Evolutionary conservation across 2,329 filamentous ascomycete genomes (phyloP).

Genomic region (Exserohilum rostratum): DNA sequence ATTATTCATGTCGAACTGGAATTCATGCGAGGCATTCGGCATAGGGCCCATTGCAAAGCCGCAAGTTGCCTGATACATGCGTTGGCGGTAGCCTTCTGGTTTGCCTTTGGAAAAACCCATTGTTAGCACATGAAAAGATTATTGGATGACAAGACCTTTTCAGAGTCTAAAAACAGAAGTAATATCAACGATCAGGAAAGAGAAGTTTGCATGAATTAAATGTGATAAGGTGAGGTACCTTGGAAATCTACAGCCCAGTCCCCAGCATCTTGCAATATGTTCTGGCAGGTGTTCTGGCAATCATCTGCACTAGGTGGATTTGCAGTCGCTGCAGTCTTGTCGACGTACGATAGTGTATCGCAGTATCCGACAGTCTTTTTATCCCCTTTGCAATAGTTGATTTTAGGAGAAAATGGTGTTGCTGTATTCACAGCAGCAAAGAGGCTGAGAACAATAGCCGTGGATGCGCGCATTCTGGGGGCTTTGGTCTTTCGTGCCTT

Average conservation of each 20-base stretch:
- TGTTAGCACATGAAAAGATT: no score
- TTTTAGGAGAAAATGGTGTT: background rate
- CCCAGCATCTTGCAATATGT: conserved; percentile 24
- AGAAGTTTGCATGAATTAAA: no score
- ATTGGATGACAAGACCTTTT: no score
- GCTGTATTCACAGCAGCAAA: no score
- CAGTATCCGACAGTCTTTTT: conserved; percentile 21
- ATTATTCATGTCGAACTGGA: conserved; percentile 26
- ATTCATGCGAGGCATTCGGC: conserved; percentile 18
- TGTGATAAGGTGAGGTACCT: conserved; percentile 6
- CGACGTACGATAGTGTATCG: conserved; percentile 22
- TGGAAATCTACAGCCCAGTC: conserved; percentile 28
- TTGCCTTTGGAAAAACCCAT: background rate
- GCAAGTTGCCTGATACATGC: conserved; percentile 17
- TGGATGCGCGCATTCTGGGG: no score
- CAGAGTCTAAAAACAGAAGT: background rate
- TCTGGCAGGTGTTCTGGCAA: conserved; percentile 23
- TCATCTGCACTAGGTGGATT: conserved; percentile 18
- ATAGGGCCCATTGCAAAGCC: conserved; percentile 25
- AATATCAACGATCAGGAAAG: no score
- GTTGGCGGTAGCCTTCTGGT: conserved; percentile 24
- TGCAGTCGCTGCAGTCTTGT: conserved; percentile 15
- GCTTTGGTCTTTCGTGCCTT: background rate
- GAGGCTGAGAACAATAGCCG: no score
- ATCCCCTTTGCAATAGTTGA: conserved; percentile 13